Percentiles rank a stretch among this genome's conserved stretches.
Evolutionary conservation across 1,284 basidiomycete species (phyloP).

Genomic region (Stereum hirsutum): DNA sequence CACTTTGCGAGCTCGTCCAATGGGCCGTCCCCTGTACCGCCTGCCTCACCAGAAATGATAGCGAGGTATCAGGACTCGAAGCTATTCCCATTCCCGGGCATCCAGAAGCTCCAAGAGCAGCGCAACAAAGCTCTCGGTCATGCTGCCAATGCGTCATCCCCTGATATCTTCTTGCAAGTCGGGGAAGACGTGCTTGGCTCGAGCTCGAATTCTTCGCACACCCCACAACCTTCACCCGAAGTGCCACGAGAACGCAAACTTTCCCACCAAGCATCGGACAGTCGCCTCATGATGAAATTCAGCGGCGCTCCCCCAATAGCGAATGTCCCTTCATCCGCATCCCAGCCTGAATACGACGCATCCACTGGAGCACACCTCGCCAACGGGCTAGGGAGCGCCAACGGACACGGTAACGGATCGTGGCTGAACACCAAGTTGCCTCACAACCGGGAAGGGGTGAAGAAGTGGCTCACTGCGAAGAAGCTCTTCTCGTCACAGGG

Average conservation of each 20-base stretch:
- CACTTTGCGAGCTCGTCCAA: constrained; percentile 35
- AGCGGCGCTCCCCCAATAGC: constrained; percentile 25
- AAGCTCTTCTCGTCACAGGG: constrained; percentile 39
- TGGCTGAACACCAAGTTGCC: constrained; percentile 43
- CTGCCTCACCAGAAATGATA: constrained; percentile 50
- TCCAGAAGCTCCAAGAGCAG: constrained; percentile 68
- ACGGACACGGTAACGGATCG: neutral
- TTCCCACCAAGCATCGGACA: constrained; percentile 63
- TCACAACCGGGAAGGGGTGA: constrained; percentile 63
- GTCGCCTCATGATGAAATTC: constrained; percentile 46
- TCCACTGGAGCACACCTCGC: constrained; percentile 25
- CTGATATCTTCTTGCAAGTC: constrained; percentile 44
- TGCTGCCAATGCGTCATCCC: constrained; percentile 48
- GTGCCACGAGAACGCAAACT: constrained; percentile 46
- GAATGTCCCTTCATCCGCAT: constrained; percentile 33
- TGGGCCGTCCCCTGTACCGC: constrained; percentile 61
- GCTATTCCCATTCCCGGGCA: constrained; percentile 83
- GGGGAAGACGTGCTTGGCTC: constrained; percentile 33
- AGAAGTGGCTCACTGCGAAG: constrained; percentile 63
- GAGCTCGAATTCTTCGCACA: constrained; percentile 39
- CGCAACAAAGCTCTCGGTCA: constrained; percentile 43
- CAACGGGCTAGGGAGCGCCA: constrained; percentile 20
- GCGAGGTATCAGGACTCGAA: constrained; percentile 68
- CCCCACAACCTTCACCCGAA: constrained; percentile 44
- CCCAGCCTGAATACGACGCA: constrained; percentile 41